phyloP scores from a whole-genome alignment of 2,329 filamentous ascomycete genomes.

The Fusarium sp. region DNA sequence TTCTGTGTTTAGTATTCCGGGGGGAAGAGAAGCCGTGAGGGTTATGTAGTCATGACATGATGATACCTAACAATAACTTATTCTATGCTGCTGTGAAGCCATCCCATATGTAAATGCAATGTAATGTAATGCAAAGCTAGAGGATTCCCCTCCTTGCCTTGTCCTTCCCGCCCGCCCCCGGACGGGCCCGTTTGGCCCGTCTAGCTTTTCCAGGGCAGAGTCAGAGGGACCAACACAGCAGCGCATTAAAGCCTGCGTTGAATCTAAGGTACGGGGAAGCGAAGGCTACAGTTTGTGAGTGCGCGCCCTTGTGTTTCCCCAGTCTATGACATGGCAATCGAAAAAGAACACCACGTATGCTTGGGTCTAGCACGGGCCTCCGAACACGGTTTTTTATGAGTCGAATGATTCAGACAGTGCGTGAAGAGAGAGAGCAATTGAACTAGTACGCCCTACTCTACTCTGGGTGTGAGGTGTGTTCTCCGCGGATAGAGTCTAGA shows the following conservation, averaged over 20 bases:
- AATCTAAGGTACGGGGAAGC: neutral
- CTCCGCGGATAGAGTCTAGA: neutral
- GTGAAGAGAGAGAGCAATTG: neutral
- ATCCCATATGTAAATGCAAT: neutral
- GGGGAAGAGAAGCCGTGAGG: neutral
- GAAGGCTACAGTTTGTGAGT: neutral
- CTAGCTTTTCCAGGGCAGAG: neutral
- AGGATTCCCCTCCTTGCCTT: neutral
- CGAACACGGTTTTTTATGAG: neutral
- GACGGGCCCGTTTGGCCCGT: conserved; percentile 6
- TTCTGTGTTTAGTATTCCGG: neutral
- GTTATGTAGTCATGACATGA: neutral
- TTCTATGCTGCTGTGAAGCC: neutral
- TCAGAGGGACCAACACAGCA: conserved; percentile 26
- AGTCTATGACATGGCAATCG: conserved; percentile 2
- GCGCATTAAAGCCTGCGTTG: conserved; percentile 7
- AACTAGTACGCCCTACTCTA: neutral
- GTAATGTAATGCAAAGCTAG: conserved; percentile 6
- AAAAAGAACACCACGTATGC: conserved; percentile 34
- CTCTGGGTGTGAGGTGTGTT: neutral
- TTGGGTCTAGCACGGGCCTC: conserved; percentile 15
- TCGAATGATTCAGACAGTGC: neutral
- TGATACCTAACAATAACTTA: neutral
- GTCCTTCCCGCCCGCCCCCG: neutral
- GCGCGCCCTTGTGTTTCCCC: neutral